Evolutionary conservation across 768 basidiomycete species (phyloP).

Genomic region (Termitomyces sp.): DNA sequence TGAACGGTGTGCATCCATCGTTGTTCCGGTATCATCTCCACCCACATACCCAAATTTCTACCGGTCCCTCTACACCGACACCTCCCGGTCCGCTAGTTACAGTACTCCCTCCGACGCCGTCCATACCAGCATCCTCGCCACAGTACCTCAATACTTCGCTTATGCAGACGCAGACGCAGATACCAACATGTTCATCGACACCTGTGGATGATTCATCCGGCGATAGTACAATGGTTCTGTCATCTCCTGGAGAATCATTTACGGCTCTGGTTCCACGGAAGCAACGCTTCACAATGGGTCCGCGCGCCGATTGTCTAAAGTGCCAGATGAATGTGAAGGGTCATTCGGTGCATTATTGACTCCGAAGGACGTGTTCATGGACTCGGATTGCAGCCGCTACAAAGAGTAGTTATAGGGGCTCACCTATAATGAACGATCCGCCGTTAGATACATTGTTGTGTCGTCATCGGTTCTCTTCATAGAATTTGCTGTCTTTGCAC

Average conservation of each 20-base stretch:
- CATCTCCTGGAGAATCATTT: slow-evolving; percentile 12
- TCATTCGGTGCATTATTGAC: slow-evolving; percentile 55
- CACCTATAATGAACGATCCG: background rate
- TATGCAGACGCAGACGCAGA: background rate
- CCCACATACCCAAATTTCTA: slow-evolving; percentile 7
- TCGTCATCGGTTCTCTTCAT: no score
- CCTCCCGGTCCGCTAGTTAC: slow-evolving; percentile 18
- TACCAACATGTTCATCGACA: slow-evolving; percentile 7
- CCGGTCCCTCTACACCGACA: slow-evolving; percentile 3
- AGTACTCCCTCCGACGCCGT: slow-evolving; percentile 24
- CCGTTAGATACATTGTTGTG: no score
- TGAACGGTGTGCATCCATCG: slow-evolving; percentile 1
- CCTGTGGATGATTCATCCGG: slow-evolving; percentile 1
- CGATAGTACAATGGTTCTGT: slow-evolving; percentile 11
- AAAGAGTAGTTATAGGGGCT: background rate
- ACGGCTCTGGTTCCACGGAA: slow-evolving; percentile 24
- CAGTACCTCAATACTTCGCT: slow-evolving; percentile 13
- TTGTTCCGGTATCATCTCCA: slow-evolving; percentile 4
- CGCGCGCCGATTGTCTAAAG: slow-evolving; percentile 61
- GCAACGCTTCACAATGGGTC: slow-evolving; percentile 64
- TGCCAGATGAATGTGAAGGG: slow-evolving; percentile 62
- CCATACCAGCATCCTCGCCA: slow-evolving; percentile 15
- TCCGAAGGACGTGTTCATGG: background rate
- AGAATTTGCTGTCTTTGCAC: background rate
- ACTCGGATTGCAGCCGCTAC: background rate